phyloP scores from a whole-genome alignment of 805 yeast species.

The Candida argentea region DNA sequence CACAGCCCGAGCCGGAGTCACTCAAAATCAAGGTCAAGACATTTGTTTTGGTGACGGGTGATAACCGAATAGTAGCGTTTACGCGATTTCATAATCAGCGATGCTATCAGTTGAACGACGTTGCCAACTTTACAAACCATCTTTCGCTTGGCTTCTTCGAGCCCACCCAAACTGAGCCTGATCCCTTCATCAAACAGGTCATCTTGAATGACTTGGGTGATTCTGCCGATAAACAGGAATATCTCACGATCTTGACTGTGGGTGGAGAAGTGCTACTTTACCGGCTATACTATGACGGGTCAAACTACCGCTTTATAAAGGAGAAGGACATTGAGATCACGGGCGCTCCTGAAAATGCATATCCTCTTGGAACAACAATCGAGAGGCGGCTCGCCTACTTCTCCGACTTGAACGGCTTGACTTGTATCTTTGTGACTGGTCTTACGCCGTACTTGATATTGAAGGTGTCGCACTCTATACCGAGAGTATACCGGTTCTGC shows the following conservation, averaged over 20 bases:
- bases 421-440: constrained; percentile 65
- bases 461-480: constrained; percentile 54
- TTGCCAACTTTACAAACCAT: constrained; percentile 36
- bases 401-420: constrained; percentile 45
- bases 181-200: constrained; percentile 62
- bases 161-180: constrained; percentile 46
- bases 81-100: constrained; percentile 43
- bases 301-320: constrained; percentile 30
- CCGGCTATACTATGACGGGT: constrained; percentile 42
- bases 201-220: constrained; percentile 62
- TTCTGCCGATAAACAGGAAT: constrained; percentile 41
- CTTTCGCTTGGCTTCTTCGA: constrained; percentile 39
- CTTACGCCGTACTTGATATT: constrained; percentile 57
- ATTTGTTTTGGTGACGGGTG: constrained; percentile 66
- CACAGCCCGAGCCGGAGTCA: constrained; percentile 8
- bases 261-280: constrained; percentile 75
- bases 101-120: constrained; percentile 42
- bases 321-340: constrained; percentile 41
- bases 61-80: constrained; percentile 60
- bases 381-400: constrained; percentile 60
- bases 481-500: constrained; percentile 59
- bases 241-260: constrained; percentile 59
- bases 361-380: constrained; percentile 53
- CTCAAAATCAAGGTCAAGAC: constrained; percentile 25
- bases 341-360: constrained; percentile 77